These are phyloP conservation scores for Rhizopogon salebrosus DNA, from an alignment of 768 basidiomycete species.

Conservation along the genomic window DNA sequence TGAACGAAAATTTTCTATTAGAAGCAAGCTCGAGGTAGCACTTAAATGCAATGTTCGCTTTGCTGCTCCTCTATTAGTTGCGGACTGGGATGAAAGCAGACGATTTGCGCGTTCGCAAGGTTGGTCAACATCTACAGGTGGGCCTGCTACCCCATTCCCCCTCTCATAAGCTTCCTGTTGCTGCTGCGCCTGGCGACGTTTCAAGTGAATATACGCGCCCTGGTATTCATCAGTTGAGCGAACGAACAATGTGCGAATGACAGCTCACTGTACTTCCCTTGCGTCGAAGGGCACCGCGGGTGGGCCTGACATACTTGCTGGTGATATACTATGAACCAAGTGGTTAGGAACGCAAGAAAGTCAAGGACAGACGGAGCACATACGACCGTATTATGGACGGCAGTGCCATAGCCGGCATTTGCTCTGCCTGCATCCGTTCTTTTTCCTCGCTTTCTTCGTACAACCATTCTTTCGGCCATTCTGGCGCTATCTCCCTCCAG, in stretches of 20 bases:
- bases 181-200: background rate
- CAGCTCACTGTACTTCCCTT: background rate
- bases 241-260: background rate
- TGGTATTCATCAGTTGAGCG: background rate
- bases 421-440: no score
- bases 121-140: background rate
- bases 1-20: background rate
- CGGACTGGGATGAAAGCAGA: background rate
- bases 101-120: background rate
- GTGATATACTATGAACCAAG: no score
- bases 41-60: background rate
- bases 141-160: background rate
- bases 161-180: background rate
- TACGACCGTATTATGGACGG: no score
- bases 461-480: constrained; percentile 19
- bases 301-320: no score
- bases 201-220: background rate
- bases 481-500: constrained; percentile 20
- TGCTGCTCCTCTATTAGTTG: background rate
- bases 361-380: no score
- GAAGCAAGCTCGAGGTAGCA: background rate
- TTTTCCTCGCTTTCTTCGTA: constrained; percentile 3
- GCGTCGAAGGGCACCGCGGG: background rate
- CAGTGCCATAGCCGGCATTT: no score
- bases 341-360: no score